These are phyloP conservation scores for Austroboletus eburneus DNA, from an alignment of 768 basidiomycete genomes.

Conservation along the genomic window DNA sequence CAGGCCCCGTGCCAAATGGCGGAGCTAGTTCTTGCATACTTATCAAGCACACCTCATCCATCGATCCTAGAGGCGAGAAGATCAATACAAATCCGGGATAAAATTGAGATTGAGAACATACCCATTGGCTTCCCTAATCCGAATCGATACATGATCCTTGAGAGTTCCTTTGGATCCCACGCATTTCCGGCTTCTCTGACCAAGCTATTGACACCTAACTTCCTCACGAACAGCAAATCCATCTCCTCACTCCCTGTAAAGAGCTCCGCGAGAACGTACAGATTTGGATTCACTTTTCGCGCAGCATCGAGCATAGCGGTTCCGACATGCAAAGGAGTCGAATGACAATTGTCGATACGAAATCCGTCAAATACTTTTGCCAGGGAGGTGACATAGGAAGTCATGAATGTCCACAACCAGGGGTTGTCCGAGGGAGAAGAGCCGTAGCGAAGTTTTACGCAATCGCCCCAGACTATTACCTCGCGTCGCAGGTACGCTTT, in stretches of 20 bases:
- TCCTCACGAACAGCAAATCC: conserved; percentile 87
- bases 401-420: conserved; percentile 94
- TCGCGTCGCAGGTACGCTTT: conserved; percentile 94
- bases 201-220: conserved; percentile 89
- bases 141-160: conserved; percentile 81
- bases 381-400: conserved; percentile 72
- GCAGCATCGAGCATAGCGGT: conserved; percentile 90
- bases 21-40: conserved; percentile 72
- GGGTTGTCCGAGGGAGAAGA: conserved; percentile 75
- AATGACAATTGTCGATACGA: conserved; percentile 98
- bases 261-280: conserved; percentile 97
- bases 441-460: conserved; percentile 97
- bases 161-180: conserved; percentile 85
- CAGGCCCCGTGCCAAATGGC: conserved; percentile 78
- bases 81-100: background rate
- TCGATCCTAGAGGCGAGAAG: conserved; percentile 61
- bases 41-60: conserved; percentile 86
- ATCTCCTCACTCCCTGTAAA: conserved; percentile 95
- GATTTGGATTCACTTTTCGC: conserved; percentile 78
- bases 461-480: conserved; percentile 97
- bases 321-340: conserved; percentile 96
- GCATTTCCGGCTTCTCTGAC: conserved; percentile 95
- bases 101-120: conserved; percentile 34
- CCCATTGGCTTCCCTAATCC: conserved; percentile 94
- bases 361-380: conserved; percentile 91